Conservation (phyloP, 129 eudicot genomes). For the Flaveria linearis region DNA sequence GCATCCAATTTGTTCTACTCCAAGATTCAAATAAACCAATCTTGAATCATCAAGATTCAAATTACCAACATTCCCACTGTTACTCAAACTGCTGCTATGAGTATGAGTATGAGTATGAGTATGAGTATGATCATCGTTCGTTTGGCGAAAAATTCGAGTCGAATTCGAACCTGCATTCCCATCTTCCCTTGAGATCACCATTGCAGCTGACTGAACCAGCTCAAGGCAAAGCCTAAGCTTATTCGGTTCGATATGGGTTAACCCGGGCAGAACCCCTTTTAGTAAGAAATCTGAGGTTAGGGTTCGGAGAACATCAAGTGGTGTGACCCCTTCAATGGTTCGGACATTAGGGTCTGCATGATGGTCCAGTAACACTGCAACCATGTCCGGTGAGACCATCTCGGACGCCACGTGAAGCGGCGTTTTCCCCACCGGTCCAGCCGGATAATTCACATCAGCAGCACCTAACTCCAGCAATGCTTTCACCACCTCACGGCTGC, state of each 20-base stretch:
- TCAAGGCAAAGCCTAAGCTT: conserved; percentile 93
- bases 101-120: conserved; percentile 9
- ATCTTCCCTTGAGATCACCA: conserved; percentile 93
- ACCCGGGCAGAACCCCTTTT: conserved; percentile 89
- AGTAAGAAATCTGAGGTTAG: conserved; percentile 90
- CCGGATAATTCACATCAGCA: conserved; percentile 88
- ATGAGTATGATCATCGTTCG: conserved; percentile 39
- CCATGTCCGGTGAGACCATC: conserved; percentile 99
- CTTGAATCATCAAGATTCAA: conserved; percentile 73
- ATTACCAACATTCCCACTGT: conserved; percentile 49
- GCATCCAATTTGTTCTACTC: conserved; percentile 61
- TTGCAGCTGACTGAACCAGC: conserved; percentile 95
- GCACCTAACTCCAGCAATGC: conserved; percentile 93
- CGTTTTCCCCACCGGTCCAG: conserved; percentile 89
- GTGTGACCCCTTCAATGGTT: conserved; percentile 87
- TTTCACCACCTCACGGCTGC: conserved; percentile 91
- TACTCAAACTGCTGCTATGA: conserved; percentile 39
- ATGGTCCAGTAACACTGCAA: conserved; percentile 90
- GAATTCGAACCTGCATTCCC: conserved; percentile 44
- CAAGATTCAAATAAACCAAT: conserved; percentile 79
- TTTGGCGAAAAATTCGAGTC: conserved; percentile 49
- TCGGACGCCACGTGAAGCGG: conserved; percentile 92
- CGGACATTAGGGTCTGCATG: conserved; percentile 93
- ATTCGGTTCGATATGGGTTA: conserved; percentile 85
- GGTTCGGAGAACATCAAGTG: conserved; percentile 80